A percentile compares a stretch with the other conserved stretches of the same genome.
Evolutionary conservation across 1,139 yeast genomes (phyloP).

Genomic region (Scheffersomyces insectosa): DNA sequence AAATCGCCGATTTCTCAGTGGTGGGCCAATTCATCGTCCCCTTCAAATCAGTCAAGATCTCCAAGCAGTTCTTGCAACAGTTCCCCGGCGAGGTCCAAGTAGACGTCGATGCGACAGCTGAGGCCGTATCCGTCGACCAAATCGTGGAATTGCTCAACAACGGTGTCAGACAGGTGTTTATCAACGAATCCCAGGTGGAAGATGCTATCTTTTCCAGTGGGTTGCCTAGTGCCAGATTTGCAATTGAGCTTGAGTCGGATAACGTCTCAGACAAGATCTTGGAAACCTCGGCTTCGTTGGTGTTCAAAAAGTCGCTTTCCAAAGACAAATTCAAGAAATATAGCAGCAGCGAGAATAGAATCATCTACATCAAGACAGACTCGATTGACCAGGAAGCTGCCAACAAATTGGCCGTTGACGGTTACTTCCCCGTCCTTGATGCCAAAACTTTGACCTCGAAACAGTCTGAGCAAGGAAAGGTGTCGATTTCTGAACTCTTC

Average conservation of each 20-base stretch:
- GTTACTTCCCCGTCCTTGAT: slow-evolving; percentile 52
- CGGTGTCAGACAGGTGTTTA: slow-evolving; percentile 61
- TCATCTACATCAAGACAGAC: slow-evolving; percentile 33
- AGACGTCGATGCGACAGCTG: slow-evolving; percentile 34
- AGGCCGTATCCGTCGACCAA: slow-evolving; percentile 34
- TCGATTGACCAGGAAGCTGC: slow-evolving; percentile 27
- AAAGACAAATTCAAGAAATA: slow-evolving; percentile 20
- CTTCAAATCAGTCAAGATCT: slow-evolving; percentile 22
- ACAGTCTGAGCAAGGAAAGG: slow-evolving; percentile 24
- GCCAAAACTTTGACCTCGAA: slow-evolving; percentile 45
- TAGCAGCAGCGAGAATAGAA: slow-evolving; percentile 41
- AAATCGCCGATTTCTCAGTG: slow-evolving; percentile 30
- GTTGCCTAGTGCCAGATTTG: slow-evolving; percentile 62
- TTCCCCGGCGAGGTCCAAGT: slow-evolving; percentile 35
- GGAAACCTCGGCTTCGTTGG: slow-evolving; percentile 23
- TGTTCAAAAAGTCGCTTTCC: slow-evolving; percentile 17
- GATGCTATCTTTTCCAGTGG: slow-evolving; percentile 45
- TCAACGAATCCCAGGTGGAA: slow-evolving; percentile 32
- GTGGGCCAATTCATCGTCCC: slow-evolving; percentile 44
- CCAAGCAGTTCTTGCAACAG: slow-evolving; percentile 32
- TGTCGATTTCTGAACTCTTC: slow-evolving; percentile 54
- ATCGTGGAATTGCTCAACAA: slow-evolving; percentile 61
- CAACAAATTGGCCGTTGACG: slow-evolving; percentile 29
- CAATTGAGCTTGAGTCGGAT: slow-evolving; percentile 31
- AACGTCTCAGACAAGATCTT: slow-evolving; percentile 13